phyloP scores from a whole-genome alignment of 805 yeast species.

The Candida patagonica region DNA sequence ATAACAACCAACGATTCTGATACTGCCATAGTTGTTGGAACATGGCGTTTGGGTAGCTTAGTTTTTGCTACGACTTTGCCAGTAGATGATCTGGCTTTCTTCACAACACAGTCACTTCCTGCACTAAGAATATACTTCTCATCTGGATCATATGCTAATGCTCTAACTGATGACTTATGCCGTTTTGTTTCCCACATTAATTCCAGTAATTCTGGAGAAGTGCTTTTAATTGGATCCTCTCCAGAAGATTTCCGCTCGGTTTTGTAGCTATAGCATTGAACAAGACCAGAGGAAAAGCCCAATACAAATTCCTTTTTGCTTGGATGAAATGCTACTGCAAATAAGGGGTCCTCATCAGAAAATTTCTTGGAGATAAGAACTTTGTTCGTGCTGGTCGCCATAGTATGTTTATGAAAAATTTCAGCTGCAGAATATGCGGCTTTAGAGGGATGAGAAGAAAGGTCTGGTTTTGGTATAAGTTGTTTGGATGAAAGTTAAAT shows the following conservation, averaged over 20 bases:
- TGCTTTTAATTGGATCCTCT: neutral
- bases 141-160: slow-evolving; percentile 53
- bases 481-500: too few relatives aligned
- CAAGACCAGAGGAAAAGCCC: slow-evolving; percentile 79
- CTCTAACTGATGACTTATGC: slow-evolving; percentile 82
- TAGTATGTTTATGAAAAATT: too few relatives aligned
- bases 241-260: slow-evolving; percentile 24
- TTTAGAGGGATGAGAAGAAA: too few relatives aligned
- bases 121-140: slow-evolving; percentile 53
- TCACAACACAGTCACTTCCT: slow-evolving; percentile 74
- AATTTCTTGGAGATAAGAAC: slow-evolving; percentile 11
- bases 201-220: slow-evolving; percentile 3
- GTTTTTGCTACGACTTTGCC: slow-evolving; percentile 68
- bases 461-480: too few relatives aligned
- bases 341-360: slow-evolving; percentile 35
- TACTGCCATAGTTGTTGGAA: slow-evolving; percentile 23
- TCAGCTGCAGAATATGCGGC: too few relatives aligned
- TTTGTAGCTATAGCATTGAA: slow-evolving; percentile 53
- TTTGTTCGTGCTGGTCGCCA: slow-evolving; percentile 14
- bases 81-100: slow-evolving; percentile 57
- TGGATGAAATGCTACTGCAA: slow-evolving; percentile 74
- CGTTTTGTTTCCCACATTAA: slow-evolving; percentile 74
- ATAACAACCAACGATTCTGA: slow-evolving; percentile 28
- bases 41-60: slow-evolving; percentile 17
- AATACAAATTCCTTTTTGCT: slow-evolving; percentile 48